phyloP scores from a whole-genome alignment of 2,329 filamentous ascomycete genomes.

The Paecilomyces formosus region DNA sequence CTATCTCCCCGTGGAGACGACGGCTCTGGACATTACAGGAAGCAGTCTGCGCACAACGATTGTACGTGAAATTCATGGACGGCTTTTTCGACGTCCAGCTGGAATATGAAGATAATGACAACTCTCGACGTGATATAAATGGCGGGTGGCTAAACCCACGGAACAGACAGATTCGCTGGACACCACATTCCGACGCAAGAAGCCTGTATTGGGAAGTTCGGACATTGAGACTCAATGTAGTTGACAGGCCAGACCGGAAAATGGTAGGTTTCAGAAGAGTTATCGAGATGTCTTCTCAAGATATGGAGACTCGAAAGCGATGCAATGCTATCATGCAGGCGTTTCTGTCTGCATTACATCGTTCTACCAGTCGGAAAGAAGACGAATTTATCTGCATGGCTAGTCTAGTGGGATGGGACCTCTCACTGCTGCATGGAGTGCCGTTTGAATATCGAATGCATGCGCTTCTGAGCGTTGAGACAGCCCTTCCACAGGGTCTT shows the following conservation, averaged over 20 bases:
- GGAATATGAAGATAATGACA: not conserved
- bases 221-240: not conserved
- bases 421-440: not conserved
- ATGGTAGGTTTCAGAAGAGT: not conserved
- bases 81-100: not conserved
- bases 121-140: not conserved
- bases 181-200: not conserved
- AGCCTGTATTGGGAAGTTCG: not conserved
- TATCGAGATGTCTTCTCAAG: not conserved
- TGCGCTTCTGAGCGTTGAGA: not conserved
- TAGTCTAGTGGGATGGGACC: not conserved
- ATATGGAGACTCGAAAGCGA: not conserved
- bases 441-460: not conserved
- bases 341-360: not conserved
- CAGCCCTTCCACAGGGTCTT: not conserved
- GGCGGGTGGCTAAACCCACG: not conserved
- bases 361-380: constrained; percentile 1
- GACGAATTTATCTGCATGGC: constrained; percentile 1
- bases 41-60: not conserved
- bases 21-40: constrained; percentile 2
- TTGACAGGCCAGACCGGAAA: not conserved
- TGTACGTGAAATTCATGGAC: constrained; percentile 1
- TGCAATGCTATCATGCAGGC: not conserved
- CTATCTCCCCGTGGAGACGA: constrained; percentile 1
- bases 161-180: not conserved